Percentiles rank a stretch among this genome's conserved stretches.
These are phyloP conservation scores for Diaporthe sp. DNA, from an alignment of 2,329 filamentous ascomycete species.

Conservation along the genomic window DNA sequence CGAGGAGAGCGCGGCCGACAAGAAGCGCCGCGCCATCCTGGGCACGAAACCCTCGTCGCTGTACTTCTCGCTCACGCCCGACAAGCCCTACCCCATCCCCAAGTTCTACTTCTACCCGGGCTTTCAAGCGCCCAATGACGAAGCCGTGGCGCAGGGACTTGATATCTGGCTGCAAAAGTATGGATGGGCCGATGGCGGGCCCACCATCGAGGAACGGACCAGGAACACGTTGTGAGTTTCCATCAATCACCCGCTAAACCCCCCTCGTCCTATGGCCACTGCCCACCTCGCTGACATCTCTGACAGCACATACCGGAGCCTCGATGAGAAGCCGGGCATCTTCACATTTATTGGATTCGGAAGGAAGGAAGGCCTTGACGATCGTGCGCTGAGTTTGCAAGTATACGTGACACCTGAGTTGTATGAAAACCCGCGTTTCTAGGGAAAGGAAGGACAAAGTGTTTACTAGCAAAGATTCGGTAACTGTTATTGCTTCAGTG, in stretches of 20 bases:
- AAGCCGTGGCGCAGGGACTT: constrained; percentile 14
- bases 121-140: constrained; percentile 17
- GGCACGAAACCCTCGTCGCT: constrained; percentile 27
- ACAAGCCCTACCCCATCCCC: constrained; percentile 23
- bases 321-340: constrained; percentile 25
- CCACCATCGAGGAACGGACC: not conserved
- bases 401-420: constrained; percentile 28
- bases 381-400: constrained; percentile 29
- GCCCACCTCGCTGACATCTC: not conserved
- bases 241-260: not conserved
- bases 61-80: constrained; percentile 23
- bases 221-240: constrained; percentile 10
- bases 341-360: constrained; percentile 16
- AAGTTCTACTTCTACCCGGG: constrained; percentile 24
- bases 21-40: constrained; percentile 16
- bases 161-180: constrained; percentile 31
- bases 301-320: constrained; percentile 3
- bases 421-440: constrained; percentile 25
- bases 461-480: not conserved
- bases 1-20: not conserved
- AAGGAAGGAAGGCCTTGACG: constrained; percentile 17
- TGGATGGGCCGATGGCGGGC: constrained; percentile 17
- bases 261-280: not conserved
- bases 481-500: not conserved
- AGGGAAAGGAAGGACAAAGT: not conserved